Evolutionary conservation across 2,329 filamentous ascomycete genomes (phyloP).

Genomic region (Rhytidhysteron rufulum): DNA sequence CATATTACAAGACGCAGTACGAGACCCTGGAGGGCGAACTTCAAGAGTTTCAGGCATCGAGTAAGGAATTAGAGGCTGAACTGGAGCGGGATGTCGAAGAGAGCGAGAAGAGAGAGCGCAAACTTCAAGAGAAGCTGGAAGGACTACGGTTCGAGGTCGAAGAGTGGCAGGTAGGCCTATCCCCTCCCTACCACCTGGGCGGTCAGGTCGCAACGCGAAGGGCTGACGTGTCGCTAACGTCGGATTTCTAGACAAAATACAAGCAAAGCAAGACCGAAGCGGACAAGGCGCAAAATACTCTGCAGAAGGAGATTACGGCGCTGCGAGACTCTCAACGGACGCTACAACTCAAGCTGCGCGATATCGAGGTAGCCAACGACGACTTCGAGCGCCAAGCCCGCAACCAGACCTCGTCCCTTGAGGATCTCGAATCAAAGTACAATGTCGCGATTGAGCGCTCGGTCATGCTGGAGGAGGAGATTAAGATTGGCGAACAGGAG

Average conservation of each 20-base stretch:
- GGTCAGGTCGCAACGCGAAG: slow-evolving; percentile 1
- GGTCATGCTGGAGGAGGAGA: slow-evolving; percentile 93
- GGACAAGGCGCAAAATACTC: slow-evolving; percentile 72
- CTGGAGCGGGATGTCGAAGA: slow-evolving; percentile 94
- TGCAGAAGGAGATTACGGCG: slow-evolving; percentile 94
- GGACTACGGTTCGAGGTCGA: slow-evolving; percentile 82
- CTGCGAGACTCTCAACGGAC: slow-evolving; percentile 81
- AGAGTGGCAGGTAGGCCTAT: slow-evolving; percentile 83
- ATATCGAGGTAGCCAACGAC: slow-evolving; percentile 97
- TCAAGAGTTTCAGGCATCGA: slow-evolving; percentile 88
- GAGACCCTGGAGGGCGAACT: slow-evolving; percentile 88
- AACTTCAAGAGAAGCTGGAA: slow-evolving; percentile 83
- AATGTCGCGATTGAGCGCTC: slow-evolving; percentile 88
- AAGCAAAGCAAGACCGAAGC: slow-evolving; percentile 90
- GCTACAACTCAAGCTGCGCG: slow-evolving; percentile 77
- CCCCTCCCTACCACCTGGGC: neutral
- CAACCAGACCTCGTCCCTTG: slow-evolving; percentile 90
- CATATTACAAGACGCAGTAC: slow-evolving; percentile 96
- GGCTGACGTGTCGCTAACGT: slow-evolving; percentile 6
- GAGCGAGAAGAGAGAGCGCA: slow-evolving; percentile 86
- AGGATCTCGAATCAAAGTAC: slow-evolving; percentile 96
- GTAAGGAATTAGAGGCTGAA: slow-evolving; percentile 89
- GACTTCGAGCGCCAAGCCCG: slow-evolving; percentile 96
- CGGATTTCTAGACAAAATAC: slow-evolving; percentile 71
- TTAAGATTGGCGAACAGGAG: slow-evolving; percentile 87